Evolutionary conservation across 1,139 yeast species (phyloP), one percentile per base, ranked within the genome.

Genomic region (Saccharomycopsis hybrid): DNA sequence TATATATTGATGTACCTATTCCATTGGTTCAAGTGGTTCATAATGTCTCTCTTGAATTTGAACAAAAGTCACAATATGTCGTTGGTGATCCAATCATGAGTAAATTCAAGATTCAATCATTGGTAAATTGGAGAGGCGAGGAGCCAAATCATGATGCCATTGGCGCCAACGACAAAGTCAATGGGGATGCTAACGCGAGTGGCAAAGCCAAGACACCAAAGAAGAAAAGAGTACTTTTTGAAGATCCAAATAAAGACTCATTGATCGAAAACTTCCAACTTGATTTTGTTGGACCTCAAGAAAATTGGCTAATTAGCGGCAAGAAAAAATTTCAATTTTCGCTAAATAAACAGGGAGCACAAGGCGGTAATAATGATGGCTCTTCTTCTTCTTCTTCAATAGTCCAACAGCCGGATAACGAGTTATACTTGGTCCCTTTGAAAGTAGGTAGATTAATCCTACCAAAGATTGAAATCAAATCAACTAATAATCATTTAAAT

Each of bases 261-360:
- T 38, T 49, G 11, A n/a, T 44, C 9, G 55, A 51, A 39, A 50
- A 41, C 13, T 70, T 73, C 54, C 60, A 61, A 11, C 63, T 76
- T 39, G 78, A 71, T 32, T 56, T 73, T 2, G 51, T 62, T 55
- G 57, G 65, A 30, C 65, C 66, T 18, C 65, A 65, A 36, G 82
- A 77, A 36, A 75, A 74, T 47, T 86, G 95, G 95, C 65, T 85
- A 4, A 65, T 85, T 5, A 77, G 87, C 1, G 96, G 96, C 1
- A 70, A 75, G 55, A 76, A 75, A 53, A 70, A 66, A 55, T 77
- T 78, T 33, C 64, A 70, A n/a, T 77, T 79, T 50, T 63, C 65
- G 11, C 62, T 72, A 4, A 57, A 56, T 39, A 57, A 52, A 8
- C 40, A 57, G 3, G 46, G 50, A 7, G 59, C 56, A 1, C 50